phyloP scores from a whole-genome alignment of 345 rosid genomes.

The Sisymbrium irio region DNA sequence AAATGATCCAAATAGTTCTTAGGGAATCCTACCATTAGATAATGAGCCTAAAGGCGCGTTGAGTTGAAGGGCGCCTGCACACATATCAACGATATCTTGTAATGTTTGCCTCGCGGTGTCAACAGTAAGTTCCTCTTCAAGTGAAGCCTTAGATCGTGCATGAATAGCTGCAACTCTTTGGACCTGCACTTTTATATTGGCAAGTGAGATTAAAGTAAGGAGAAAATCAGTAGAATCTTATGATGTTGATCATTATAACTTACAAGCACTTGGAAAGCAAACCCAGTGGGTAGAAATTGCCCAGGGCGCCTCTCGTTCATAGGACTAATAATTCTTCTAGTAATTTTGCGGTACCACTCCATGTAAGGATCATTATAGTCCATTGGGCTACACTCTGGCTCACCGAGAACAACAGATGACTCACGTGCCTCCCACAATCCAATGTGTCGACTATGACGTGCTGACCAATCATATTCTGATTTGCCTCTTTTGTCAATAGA shows the following conservation, averaged over 20 bases:
- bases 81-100: slow-evolving; percentile 37
- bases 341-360: slow-evolving; percentile 42
- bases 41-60: slow-evolving; percentile 40
- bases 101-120: slow-evolving; percentile 36
- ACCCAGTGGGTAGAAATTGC: slow-evolving; percentile 40
- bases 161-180: slow-evolving; percentile 42
- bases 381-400: slow-evolving; percentile 36
- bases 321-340: slow-evolving; percentile 41
- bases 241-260: slow-evolving; percentile 8
- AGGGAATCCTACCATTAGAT: slow-evolving; percentile 28
- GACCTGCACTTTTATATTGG: slow-evolving; percentile 20
- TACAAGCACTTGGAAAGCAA: slow-evolving; percentile 43
- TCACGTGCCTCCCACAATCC: slow-evolving; percentile 37
- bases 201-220: not conserved
- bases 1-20: not conserved
- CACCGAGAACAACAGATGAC: slow-evolving; percentile 30
- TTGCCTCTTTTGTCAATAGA: slow-evolving; percentile 42
- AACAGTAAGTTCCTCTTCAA: slow-evolving; percentile 36
- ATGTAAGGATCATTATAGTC: slow-evolving; percentile 42
- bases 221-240: not conserved
- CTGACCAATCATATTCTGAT: slow-evolving; percentile 40
- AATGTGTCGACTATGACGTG: slow-evolving; percentile 39
- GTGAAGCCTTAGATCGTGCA: slow-evolving; percentile 38
- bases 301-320: slow-evolving; percentile 44
- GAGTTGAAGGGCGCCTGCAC: slow-evolving; percentile 42